A percentile compares a stretch with the other conserved stretches of the same genome.
phyloP scores from a whole-genome alignment of 306 rosid species.

The Trifolium fragiferum region DNA sequence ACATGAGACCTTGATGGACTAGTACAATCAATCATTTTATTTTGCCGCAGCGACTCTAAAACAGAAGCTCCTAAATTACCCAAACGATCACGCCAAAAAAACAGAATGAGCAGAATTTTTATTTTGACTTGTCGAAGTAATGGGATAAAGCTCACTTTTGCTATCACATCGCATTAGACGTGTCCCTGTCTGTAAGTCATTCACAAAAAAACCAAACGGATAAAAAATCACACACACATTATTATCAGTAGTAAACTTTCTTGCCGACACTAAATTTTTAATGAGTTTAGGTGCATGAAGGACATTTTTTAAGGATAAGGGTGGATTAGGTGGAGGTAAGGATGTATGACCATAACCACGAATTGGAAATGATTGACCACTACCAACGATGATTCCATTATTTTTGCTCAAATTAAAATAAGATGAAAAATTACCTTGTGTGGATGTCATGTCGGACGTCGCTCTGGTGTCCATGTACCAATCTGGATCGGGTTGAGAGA shows the following conservation, averaged over 20 bases:
- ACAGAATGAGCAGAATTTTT: background rate
- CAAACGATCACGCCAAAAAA: background rate
- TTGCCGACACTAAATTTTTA: no score
- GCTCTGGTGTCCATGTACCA: background rate
- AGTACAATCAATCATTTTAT: constrained; percentile 3
- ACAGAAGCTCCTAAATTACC: background rate
- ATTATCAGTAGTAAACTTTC: no score
- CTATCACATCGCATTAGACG: background rate
- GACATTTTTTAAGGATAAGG: background rate
- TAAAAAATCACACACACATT: no score
- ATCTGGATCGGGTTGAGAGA: background rate
- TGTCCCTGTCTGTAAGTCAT: background rate
- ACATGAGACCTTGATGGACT: background rate
- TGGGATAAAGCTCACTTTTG: background rate
- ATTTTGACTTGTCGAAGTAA: background rate
- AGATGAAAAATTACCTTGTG: background rate
- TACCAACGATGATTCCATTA: background rate
- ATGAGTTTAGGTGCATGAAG: background rate
- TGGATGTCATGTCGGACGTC: background rate
- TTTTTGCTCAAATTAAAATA: background rate
- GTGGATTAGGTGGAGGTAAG: background rate
- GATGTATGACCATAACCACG: background rate
- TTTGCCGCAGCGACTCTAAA: background rate
- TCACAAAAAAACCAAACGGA: no score
- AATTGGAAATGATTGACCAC: background rate